These are phyloP conservation scores for Coffea canephora DNA, from an alignment of 257 asterid genomes.

Conservation along the genomic window DNA sequence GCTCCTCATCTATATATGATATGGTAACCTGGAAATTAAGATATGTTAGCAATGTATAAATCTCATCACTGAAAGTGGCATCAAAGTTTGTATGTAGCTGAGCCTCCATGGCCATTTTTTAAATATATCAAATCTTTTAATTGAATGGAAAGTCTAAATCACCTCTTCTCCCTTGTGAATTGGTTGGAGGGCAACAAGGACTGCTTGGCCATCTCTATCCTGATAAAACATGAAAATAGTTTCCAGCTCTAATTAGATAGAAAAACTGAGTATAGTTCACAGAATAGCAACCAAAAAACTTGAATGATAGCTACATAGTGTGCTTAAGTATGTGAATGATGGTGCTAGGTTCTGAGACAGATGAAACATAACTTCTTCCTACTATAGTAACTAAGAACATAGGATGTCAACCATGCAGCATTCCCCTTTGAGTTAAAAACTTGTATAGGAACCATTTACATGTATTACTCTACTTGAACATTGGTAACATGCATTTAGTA, in stretches of 20 bases:
- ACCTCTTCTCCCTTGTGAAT: slow-evolving; percentile 83
- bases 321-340: background rate
- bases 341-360: background rate
- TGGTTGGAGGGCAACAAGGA: slow-evolving; percentile 57
- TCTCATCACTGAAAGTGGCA: background rate
- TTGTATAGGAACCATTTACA: background rate
- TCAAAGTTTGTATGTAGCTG: background rate
- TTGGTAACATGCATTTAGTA: background rate
- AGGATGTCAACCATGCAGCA: background rate
- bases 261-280: background rate
- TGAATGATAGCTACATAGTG: background rate
- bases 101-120: background rate
- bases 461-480: background rate
- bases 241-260: background rate
- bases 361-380: too few relatives aligned
- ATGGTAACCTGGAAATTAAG: slow-evolving; percentile 60
- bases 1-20: slow-evolving; percentile 88
- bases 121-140: too few relatives aligned
- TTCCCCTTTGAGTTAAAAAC: background rate
- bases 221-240: slow-evolving; percentile 25
- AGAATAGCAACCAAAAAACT: background rate
- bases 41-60: background rate
- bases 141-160: slow-evolving; percentile 4
- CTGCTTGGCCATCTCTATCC: slow-evolving; percentile 91
- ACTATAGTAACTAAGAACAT: too few relatives aligned